Base-by-base conservation (phyloP, 495 filamentous ascomycete species). In the Aspergillus sclerotiicarbonarius region DNA sequence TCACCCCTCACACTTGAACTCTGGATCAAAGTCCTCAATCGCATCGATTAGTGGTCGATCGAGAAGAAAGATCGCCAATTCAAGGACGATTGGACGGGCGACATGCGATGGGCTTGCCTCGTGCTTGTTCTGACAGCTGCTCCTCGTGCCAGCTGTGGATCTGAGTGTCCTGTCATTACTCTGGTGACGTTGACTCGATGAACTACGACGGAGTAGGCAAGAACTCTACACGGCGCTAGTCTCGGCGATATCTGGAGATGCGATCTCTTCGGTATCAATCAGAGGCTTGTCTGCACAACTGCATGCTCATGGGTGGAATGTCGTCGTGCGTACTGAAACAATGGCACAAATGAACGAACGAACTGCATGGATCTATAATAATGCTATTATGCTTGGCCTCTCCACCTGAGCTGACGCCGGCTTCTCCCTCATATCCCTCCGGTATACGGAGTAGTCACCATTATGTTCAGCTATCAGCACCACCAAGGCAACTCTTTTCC, bases 91-190 rank as follows among this genome's bases (percentile, higher is more conserved):
- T 41, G 37, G 37, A 41, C 13, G 37, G 10, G 37, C 25, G 46
- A 49, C 46, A 49, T 19, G n/a, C 21, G 46, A 50, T 13, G 6
- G 25, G 31, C 29, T 31, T 29, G 29, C 47, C 47, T 50, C 47
- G 47, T 50, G 47, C 29, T 15, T 15, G 16, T 12, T 25, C 25
- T 31, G 47, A 32, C 47, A 50, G 25, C 15, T 31, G 25, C 25
- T 32, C 3, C 25, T 50, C 31, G 47, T 50, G 47, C 29, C 25
- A n/a, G 18, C 32, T 29, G 25, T 50, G 47, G 47, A 50, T 50
- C 47, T 29, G 47, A 50, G 47, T 31, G 47, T 32, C 29, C 47
- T 32, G 47, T 50, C 47, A 50, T 32, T 50, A 16, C 37, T 41
- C 37, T 12, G 37, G 13, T 6, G 37, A 41, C 37, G 37, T n/a